Base-by-base conservation (phyloP, 768 basidiomycete species). In the Xerocomellus intermedius region DNA sequence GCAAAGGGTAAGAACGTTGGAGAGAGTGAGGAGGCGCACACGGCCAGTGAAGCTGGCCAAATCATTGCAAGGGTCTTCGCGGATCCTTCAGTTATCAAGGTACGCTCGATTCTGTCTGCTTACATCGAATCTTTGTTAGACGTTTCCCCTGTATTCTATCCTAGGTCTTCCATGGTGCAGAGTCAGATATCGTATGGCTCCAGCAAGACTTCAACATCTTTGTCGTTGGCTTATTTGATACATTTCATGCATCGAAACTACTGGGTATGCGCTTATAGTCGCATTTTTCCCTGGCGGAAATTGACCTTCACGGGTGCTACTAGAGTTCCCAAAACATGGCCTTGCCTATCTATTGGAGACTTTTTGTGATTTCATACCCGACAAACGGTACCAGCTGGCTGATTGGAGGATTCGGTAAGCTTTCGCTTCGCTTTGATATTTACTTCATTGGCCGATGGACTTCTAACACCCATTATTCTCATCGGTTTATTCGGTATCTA, bases 181-280 rank as follows among this genome's bases (percentile, higher is more conserved):
- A 94, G 36, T 90, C 86, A 55, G 97, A 99, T 67, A 87, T 98
- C 41, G 75, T 94, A 6, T 98, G 97, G 97, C 80, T 98, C 17
- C 96, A 99, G 68, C 91, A 94, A 70, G 89, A 98, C 67, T 95
- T 98, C 68, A 91, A 91, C 55, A 66, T 98, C 8, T 98, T 93
- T 71, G 78, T 98, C 49, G 94, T 99, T 57, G 91, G 93, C 53
- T 73, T 98, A n/a, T 98, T 99, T 68, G 96, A 99, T 67, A 98
- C 97, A 0, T 98, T 84, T 69, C 94, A 98, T 61, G 96, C 95
- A 2, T 94, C 95, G 0, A 91, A 89, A 64, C 74, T 90, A 1
- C 76, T 98, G 47, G 86, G 90, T 90, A 64, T 47, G 51, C 13
- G 19, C 12, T 43, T 28, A 2, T 21, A 33, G 8, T 35, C 43